Evolutionary conservation across 225 moss, liverwort and hornwort genomes (phyloP), one percentile per base, ranked within the genome.

Genomic region (Ulota crispa): DNA sequence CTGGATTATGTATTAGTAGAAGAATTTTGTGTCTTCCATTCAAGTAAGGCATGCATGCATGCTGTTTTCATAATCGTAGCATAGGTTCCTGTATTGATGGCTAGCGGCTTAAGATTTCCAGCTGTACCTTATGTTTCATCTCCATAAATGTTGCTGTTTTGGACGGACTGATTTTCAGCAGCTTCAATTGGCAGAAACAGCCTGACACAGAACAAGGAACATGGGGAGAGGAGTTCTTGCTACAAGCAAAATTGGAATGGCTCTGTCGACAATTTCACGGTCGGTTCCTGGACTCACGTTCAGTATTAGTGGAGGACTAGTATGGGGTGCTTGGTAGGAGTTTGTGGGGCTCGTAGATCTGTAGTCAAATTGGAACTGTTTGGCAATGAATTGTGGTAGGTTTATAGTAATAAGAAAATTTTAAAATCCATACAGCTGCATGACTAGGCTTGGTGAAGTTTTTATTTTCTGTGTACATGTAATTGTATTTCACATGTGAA

Each of bases 201-300:
- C 79, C 85, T 82, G 80, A 85, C 70, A 88, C 88, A 89, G 93
- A 93, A 88, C 91, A 89, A 83, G 91, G 86, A 91, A 91, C 89
- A 85, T 82, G 89, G 87, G 85, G 89, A 89, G 89, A 89, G 89
- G 88, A 93, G 87, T 88, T 78, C 81, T 90, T 86, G 88, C 91
- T 80, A 79, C 93, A 88, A 91, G 87, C 91, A 69, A 68, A 82
- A 34, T 76, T 82, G 82, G 82, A 82, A 76, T 76, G 76, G 61
- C 82, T 76, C 52, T 82, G 76, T 82, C 82, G 76, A 87, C 98
- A 91, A 95, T 90, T 86, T 95, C 89, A 94, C 92, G 98, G 98
- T 98, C 98, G 98, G 98, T 98, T 92, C 88, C 92, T 93, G 94
- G 98, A 94, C 93, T 95, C 94, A 93, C 91, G 94, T 91, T 92